A percentile compares a stretch with the other conserved stretches of the same genome.
Evolutionary conservation across 106 monocot species (phyloP).

Genomic region (Allium fistulosum): DNA sequence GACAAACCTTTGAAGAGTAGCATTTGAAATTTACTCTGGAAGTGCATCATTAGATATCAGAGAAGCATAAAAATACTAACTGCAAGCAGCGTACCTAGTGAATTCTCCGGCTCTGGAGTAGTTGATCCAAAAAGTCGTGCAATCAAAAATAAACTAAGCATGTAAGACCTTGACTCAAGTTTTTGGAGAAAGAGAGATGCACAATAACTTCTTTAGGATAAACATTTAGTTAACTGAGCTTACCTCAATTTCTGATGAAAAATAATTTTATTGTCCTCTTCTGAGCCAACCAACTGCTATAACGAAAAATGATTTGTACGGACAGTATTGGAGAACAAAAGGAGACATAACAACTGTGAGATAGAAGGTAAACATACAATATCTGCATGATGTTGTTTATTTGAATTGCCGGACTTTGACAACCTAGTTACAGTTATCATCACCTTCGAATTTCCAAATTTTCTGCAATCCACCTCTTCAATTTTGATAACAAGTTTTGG

Average conservation of each 20-base stretch:
- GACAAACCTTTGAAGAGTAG: too few relatives aligned
- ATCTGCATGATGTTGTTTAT: constrained; percentile 73
- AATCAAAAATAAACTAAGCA: not conserved
- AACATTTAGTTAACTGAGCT: not conserved
- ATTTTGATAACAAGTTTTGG: constrained; percentile 62
- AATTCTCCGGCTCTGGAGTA: constrained; percentile 80
- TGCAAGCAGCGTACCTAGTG: constrained; percentile 47
- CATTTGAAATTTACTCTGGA: too few relatives aligned
- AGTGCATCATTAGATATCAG: not conserved
- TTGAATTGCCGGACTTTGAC: constrained; percentile 22
- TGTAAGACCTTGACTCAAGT: not conserved
- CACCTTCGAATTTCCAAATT: constrained; percentile 52
- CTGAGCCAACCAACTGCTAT: constrained; percentile 69
- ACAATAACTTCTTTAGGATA: not conserved
- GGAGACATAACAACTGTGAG: not conserved
- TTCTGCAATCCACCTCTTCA: constrained; percentile 54
- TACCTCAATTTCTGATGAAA: constrained; percentile 94
- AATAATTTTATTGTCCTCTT: constrained; percentile 86
- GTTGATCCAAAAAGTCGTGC: constrained; percentile 10
- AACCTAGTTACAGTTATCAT: constrained; percentile 45
- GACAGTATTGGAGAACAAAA: not conserved
- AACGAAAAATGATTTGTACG: not conserved
- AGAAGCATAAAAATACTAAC: constrained; percentile 2
- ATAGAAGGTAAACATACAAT: constrained; percentile 34
- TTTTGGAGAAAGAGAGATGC: not conserved